Conservation (phyloP, 2,329 filamentous ascomycete species). For the Venturia asperata region DNA sequence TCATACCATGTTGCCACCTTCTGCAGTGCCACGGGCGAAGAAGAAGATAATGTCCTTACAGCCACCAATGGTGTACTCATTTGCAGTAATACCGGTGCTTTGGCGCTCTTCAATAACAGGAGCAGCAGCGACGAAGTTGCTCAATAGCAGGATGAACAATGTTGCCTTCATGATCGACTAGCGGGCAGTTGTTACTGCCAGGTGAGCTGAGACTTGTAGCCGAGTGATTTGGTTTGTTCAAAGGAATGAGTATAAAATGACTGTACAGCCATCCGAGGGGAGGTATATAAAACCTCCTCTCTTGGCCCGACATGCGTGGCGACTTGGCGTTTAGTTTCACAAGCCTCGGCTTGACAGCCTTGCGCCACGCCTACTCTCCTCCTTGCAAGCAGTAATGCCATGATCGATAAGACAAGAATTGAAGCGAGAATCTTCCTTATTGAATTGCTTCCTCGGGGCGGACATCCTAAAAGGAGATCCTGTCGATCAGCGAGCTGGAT, state of each 20-base stretch:
- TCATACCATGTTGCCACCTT: constrained; percentile 15
- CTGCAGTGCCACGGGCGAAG: constrained; percentile 19
- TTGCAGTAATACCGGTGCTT: background rate
- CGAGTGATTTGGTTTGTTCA: background rate
- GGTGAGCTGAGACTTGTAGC: background rate
- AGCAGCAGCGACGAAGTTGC: background rate
- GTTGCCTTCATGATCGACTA: background rate
- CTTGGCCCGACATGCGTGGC: background rate
- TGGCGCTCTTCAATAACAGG: constrained; percentile 2
- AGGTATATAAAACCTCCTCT: background rate
- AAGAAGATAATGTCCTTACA: constrained; percentile 18
- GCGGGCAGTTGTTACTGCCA: background rate
- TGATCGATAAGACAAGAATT: background rate
- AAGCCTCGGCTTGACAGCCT: background rate
- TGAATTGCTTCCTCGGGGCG: background rate
- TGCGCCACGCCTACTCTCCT: background rate
- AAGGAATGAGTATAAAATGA: background rate
- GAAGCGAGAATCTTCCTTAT: background rate
- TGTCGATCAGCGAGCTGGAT: background rate
- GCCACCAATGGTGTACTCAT: constrained; percentile 5
- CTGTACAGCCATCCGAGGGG: background rate
- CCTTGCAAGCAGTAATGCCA: background rate
- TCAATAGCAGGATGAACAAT: background rate
- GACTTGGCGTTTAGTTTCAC: background rate
- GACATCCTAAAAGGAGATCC: background rate